These are phyloP conservation scores for Fusarium subtropicale DNA, from an alignment of 2,329 filamentous ascomycete species.

Conservation along the genomic window DNA sequence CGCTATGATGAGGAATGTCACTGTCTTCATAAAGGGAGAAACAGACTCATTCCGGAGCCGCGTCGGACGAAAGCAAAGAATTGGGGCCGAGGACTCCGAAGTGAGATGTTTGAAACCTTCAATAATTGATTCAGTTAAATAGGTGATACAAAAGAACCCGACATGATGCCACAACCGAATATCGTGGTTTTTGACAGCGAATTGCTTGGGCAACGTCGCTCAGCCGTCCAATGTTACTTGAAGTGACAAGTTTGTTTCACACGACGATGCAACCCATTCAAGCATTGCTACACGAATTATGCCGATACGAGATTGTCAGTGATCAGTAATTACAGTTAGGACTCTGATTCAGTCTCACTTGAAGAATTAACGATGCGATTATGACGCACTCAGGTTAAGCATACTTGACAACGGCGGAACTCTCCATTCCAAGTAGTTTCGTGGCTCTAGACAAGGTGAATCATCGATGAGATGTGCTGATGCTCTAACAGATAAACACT, in stretches of 20 bases:
- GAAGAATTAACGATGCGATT: background rate
- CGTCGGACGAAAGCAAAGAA: background rate
- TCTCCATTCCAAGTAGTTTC: background rate
- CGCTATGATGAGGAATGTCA: slow-evolving; percentile 65
- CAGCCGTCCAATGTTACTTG: background rate
- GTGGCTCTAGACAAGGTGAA: background rate
- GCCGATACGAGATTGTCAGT: slow-evolving; percentile 4
- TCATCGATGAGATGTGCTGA: background rate
- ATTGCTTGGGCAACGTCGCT: background rate
- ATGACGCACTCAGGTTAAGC: slow-evolving; percentile 18
- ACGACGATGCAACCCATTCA: slow-evolving; percentile 1
- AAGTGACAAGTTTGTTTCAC: slow-evolving; percentile 3
- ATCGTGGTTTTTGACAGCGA: slow-evolving; percentile 8
- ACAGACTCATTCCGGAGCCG: slow-evolving; percentile 47
- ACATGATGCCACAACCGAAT: background rate
- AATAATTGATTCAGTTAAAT: background rate
- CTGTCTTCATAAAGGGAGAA: slow-evolving; percentile 63
- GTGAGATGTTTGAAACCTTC: background rate
- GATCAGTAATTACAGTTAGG: background rate
- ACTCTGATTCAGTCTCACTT: background rate
- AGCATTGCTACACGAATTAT: background rate
- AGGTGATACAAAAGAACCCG: background rate
- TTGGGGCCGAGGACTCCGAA: background rate
- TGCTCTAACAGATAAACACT: background rate
- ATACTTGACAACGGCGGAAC: background rate